phyloP scores from a whole-genome alignment of 1,139 yeast genomes.

The Suhomyces terraborum region DNA sequence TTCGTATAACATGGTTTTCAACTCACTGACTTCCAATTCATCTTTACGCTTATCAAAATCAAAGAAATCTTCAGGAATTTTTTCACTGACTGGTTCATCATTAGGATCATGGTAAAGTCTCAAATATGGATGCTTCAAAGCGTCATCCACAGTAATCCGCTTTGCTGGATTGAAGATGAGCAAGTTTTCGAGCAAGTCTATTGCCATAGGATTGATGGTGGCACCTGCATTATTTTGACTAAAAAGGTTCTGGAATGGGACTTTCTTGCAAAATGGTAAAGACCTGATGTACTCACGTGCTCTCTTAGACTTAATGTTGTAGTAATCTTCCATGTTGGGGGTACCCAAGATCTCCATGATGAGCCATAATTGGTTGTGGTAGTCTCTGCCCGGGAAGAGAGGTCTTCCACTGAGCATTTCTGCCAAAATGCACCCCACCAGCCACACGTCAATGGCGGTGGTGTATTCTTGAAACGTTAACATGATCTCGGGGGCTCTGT shows the following conservation, averaged over 20 bases:
- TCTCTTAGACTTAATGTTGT: slow-evolving; percentile 75
- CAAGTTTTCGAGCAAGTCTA: slow-evolving; percentile 75
- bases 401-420: slow-evolving; percentile 89
- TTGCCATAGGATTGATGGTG: slow-evolving; percentile 60
- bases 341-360: slow-evolving; percentile 91
- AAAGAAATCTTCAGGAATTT: slow-evolving; percentile 77
- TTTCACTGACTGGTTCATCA: slow-evolving; percentile 79
- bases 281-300: slow-evolving; percentile 85
- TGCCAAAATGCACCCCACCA: slow-evolving; percentile 93
- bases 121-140: slow-evolving; percentile 81
- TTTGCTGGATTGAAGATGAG: slow-evolving; percentile 78
- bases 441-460: slow-evolving; percentile 95
- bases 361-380: slow-evolving; percentile 83
- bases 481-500: slow-evolving; percentile 97
- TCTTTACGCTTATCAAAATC: slow-evolving; percentile 79
- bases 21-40: slow-evolving; percentile 65
- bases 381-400: slow-evolving; percentile 91
- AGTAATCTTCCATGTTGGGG: slow-evolving; percentile 79
- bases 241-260: slow-evolving; percentile 43
- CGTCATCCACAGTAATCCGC: slow-evolving; percentile 78
- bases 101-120: slow-evolving; percentile 75
- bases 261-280: slow-evolving; percentile 63
- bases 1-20: slow-evolving; percentile 68
- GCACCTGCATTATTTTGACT: slow-evolving; percentile 17
- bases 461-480: slow-evolving; percentile 90